Percentiles rank a stretch among this genome's conserved stretches.
These are phyloP conservation scores for Saccharomycopsis schoenii DNA, from an alignment of 805 yeast species.

Conservation along the genomic window DNA sequence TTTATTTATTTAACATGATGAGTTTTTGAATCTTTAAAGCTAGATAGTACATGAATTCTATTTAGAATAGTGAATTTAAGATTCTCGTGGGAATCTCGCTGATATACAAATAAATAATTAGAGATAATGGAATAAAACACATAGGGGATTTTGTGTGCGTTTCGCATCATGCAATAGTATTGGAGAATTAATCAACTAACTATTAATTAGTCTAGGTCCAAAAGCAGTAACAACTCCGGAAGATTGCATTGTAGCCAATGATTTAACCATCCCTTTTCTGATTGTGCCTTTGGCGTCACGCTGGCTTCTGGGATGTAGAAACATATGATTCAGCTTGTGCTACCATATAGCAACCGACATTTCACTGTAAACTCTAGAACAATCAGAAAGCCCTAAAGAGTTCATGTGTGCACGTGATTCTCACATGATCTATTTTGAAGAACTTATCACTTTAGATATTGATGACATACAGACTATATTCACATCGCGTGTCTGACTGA, in stretches of 20 bases:
- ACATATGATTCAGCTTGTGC: too few species aligned
- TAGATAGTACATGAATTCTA: slow-evolving; percentile 34
- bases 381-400: too few species aligned
- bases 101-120: slow-evolving; percentile 6
- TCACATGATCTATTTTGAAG: too few species aligned
- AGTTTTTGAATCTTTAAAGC: slow-evolving; percentile 26
- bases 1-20: slow-evolving; percentile 16
- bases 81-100: slow-evolving; percentile 21
- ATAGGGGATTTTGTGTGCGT: background rate
- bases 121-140: background rate
- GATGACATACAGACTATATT: too few species aligned
- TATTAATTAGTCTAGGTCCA: background rate
- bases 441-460: too few species aligned
- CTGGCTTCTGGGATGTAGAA: too few species aligned
- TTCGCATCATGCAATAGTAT: background rate
- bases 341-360: too few species aligned
- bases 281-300: background rate
- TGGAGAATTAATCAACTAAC: background rate
- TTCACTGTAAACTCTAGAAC: too few species aligned
- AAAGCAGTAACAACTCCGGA: too few species aligned
- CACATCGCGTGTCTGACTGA: too few species aligned
- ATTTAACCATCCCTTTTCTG: background rate
- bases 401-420: too few species aligned
- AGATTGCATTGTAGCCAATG: too few species aligned
- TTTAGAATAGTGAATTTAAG: slow-evolving; percentile 25